These are phyloP conservation scores for Verticillium isaacii DNA, from an alignment of 2,329 filamentous ascomycete genomes.

Conservation along the genomic window DNA sequence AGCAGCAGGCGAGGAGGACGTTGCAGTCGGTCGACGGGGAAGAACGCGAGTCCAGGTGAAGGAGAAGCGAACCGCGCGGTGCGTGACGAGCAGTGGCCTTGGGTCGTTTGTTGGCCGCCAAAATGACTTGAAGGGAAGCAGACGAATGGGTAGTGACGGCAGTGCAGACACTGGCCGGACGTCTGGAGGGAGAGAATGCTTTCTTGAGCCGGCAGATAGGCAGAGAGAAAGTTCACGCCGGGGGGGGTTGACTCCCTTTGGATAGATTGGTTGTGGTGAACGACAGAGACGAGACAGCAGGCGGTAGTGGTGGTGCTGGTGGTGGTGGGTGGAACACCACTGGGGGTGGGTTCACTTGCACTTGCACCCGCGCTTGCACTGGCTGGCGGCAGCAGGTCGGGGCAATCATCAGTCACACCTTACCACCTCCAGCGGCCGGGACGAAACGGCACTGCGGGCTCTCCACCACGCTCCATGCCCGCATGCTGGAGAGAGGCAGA, in stretches of 20 bases:
- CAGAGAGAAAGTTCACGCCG: neutral
- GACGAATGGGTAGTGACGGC: neutral
- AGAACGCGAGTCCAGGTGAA: neutral
- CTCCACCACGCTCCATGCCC: neutral
- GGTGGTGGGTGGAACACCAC: neutral
- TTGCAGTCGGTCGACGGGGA: neutral
- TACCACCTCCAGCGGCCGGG: neutral
- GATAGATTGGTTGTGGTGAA: neutral
- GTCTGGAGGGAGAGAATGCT: neutral
- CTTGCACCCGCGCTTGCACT: neutral
- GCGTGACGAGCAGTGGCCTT: neutral
- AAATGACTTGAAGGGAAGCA: neutral
- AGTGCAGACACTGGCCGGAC: neutral
- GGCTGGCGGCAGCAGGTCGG: neutral
- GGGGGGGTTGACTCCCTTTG: neutral
- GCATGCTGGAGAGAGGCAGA: neutral
- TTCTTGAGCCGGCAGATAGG: neutral
- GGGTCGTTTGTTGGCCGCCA: neutral
- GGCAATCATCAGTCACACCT: neutral
- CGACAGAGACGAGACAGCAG: neutral
- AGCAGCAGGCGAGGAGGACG: neutral
- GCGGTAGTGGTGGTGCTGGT: no score
- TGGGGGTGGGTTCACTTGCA: neutral
- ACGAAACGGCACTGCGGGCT: neutral
- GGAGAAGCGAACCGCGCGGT: neutral